Evolutionary conservation across 2,329 filamentous ascomycete species (phyloP), one percentile per base, ranked within the genome.

Genomic region (Thielaviopsis euricoi): DNA sequence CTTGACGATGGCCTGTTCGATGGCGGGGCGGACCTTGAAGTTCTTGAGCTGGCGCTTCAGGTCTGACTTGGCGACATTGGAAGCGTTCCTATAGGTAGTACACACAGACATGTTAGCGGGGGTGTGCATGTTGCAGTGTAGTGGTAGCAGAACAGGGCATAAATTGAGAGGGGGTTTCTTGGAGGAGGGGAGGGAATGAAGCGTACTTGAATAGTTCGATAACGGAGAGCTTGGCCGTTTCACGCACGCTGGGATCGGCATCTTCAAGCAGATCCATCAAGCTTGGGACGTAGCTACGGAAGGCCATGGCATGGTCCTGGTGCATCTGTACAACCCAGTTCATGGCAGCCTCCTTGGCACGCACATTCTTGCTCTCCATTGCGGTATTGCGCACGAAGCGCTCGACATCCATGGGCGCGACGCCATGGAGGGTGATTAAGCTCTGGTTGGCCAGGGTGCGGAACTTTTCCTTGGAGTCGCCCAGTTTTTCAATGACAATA

Each of bases 231-330:
- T 93, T 95, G 61, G 90, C 89, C 43, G 81, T 79, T 65, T 95
- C 89, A 68, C 91, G 82, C 62, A 96, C 89, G 70, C 82, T 84
- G 54, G 86, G 85, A 68, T 95, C 91, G 10, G 89, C 86, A 69
- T 96, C 90, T 71, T 96, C 91, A 49, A 96, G 78, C 63, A 93
- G 79, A 57, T 88, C 85, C 73, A 96, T 91, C 48, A 96, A 76
- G 12, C 79, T 78, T 2, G 87, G 85, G 1, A 95, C 89, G 67
- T 94, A 95, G 65, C 74, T 75, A 62, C 88, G 85, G 71, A 96
- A 96, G 43, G 84, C 83, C 63, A 96, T 74, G 46, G 81, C 82
- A 60, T 89, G 80, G 57, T 88, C 85, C 66, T 84, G 80, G 68
- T 93, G 86, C 84, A 91, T 94, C 79, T 89, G 66, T 37, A 89